Conservation (phyloP, 2,329 filamentous ascomycete genomes). For the Neonectria faginata region DNA sequence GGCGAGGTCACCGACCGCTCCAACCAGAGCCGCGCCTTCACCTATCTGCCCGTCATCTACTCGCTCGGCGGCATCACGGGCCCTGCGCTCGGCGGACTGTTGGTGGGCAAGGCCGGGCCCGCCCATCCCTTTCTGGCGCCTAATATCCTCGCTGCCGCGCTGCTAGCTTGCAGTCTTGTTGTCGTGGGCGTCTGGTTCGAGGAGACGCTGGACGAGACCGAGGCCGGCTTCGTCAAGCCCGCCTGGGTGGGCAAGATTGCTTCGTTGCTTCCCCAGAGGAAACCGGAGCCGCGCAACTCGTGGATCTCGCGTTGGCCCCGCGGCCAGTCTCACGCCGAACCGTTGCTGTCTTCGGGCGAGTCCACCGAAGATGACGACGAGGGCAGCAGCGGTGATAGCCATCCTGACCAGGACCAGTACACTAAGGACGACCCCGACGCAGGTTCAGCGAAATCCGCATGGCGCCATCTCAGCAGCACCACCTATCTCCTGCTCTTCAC, state of each 20-base stretch:
- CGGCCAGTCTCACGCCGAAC: conserved; percentile 40
- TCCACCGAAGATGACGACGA: conserved; percentile 38
- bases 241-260: conserved; percentile 50
- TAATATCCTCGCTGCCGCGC: conserved; percentile 80
- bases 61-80: conserved; percentile 94
- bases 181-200: conserved; percentile 85
- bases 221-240: conserved; percentile 48
- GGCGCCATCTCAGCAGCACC: conserved; percentile 77
- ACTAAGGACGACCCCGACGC: conserved; percentile 47
- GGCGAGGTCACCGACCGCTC: conserved; percentile 95
- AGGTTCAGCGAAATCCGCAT: conserved; percentile 48
- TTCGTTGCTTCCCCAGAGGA: conserved; percentile 43
- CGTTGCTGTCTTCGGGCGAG: conserved; percentile 45
- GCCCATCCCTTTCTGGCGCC: conserved; percentile 86
- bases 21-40: conserved; percentile 94
- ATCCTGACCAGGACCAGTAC: conserved; percentile 32
- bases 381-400: conserved; percentile 34
- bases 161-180: conserved; percentile 79
- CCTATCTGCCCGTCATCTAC: conserved; percentile 96
- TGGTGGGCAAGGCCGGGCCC: conserved; percentile 73
- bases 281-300: conserved; percentile 44
- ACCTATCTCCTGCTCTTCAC: conserved; percentile 85
- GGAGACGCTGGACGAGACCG: conserved; percentile 70
- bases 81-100: conserved; percentile 86
- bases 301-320: conserved; percentile 57